A percentile compares a stretch with the other conserved stretches of the same genome.
phyloP scores from a whole-genome alignment of 352 stramenopile genomes.

The Pythium guiyangense region DNA sequence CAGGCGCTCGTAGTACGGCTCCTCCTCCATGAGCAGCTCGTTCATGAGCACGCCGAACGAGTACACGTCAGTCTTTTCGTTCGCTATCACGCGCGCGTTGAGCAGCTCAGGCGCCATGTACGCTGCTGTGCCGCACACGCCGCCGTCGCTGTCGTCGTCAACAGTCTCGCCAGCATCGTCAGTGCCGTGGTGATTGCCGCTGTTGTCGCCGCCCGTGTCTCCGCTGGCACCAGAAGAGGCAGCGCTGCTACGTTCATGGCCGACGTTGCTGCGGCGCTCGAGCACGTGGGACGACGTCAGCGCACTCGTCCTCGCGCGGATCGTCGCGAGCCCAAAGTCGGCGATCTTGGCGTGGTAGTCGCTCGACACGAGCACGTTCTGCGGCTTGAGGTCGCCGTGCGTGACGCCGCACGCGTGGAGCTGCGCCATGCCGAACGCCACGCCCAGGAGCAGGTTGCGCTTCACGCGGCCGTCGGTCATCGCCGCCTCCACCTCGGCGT shows the following conservation, averaged over 20 bases:
- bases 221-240: too few species aligned
- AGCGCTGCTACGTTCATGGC: too few species aligned
- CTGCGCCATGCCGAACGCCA: slow-evolving; percentile 29
- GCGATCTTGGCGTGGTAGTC: slow-evolving; percentile 58
- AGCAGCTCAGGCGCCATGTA: too few species aligned
- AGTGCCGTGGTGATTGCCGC: slow-evolving; percentile 16
- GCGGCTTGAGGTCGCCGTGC: slow-evolving; percentile 58
- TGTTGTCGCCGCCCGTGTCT: slow-evolving; percentile 25
- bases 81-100: slow-evolving; percentile 9
- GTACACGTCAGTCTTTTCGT: slow-evolving; percentile 37
- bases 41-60: slow-evolving; percentile 40
- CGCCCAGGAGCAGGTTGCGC: slow-evolving; percentile 26
- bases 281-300: too few species aligned
- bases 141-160: too few species aligned
- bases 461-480: slow-evolving; percentile 36
- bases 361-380: slow-evolving; percentile 65
- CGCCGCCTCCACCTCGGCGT: too few species aligned
- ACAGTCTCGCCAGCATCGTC: slow-evolving; percentile 35
- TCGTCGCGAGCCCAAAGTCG: too few species aligned
- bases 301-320: too few species aligned
- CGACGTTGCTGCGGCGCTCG: too few species aligned
- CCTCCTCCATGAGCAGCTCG: slow-evolving; percentile 38
- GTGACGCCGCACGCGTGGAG: slow-evolving; percentile 36
- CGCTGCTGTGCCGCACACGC: too few species aligned
- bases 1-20: too few species aligned